Evolutionary conservation across 2,329 filamentous ascomycete species (phyloP), one percentile per base, ranked within the genome.

Genomic region (Trichoderma breve): DNA sequence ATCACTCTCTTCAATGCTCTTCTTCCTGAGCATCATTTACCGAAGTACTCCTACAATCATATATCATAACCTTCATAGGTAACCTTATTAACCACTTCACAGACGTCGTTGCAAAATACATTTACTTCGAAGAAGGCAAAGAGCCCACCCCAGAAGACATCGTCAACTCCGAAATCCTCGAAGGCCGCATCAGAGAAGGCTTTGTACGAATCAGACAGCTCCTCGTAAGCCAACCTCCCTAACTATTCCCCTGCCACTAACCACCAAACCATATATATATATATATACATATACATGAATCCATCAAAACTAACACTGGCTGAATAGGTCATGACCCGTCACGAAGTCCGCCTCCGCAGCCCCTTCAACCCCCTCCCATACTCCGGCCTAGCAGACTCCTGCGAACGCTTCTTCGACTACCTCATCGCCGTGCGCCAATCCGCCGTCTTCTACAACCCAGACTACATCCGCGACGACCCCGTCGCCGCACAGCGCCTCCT

Each of bases 341-440:
- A 90, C 75, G 88, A 90, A 75, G 84, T 89, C 73, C 86, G 88
- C 3, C 83, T 90, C 43, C 85, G 88, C 26, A 87, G 83, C 1
- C 86, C 86, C 1, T 90, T 90, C 74, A 83, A 90, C 70, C 85
- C 87, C 1, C 78, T 86, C 1, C 87, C 87, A 0, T 89, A 89
- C 77, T 85, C 84, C 3, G 87, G 84, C 15, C 83, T 90, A 6
- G 86, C 88, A 62, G 84, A 86, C 73, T 82, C 84, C 7, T 88
- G 86, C 70, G 88, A 90, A 76, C 82, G 83, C 4, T 89, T 90
- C 80, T 89, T 89, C 74, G 88, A 89, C 73, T 86, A 89, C 73
- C 82, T 89, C 71, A 85, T 89, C 30, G 83, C 86, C 21, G 84
- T 90, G 5, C 85, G 88, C 7, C 87, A 90, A 75, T 86, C 87